Evolutionary conservation across 169 alveolate species (phyloP), one percentile per base, ranked within the genome.

Genomic region (Haemoproteus tartakovskyi): DNA sequence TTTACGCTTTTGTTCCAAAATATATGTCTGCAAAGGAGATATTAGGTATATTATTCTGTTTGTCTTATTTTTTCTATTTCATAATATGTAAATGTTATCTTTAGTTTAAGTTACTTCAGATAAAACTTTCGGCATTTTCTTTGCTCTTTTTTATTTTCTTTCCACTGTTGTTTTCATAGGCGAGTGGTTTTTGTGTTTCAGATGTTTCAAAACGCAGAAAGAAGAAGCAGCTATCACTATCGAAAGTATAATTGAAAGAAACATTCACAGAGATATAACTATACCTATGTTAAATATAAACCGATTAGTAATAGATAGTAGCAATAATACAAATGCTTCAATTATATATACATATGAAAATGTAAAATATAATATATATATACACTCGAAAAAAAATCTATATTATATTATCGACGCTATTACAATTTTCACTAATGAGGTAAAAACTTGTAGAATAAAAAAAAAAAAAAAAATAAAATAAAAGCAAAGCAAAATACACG

Each of bases 361-460:
- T 43, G 84, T 43, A 38, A 74, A 56, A 27, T 74, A 74, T 38
- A 24, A 43, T 30, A 45, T 74, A 40, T 43, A 78, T 24, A 74
- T 74, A 12, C 84, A 74, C 51, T 74, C 84, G 16, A 57, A 74
- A 26, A 14, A 43, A 2, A 14, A 74, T 30, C 78, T 74, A 1
- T 74, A 60, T 5, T 74, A 74, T 38, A 74, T 74, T 26, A 74
- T 74, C 18, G 84, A 74, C 29, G 84, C 84, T 22, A 74, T 74
- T 29, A 74, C 84, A 48, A 56, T 74, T 74, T 74, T 74, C 45
- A 74, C 84, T n/a, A 74, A 74, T 30, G 84, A 56, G 27, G 84
- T 74, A 74, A 6, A 33, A 33, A 6, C 5, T 33, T 6, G 9
- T 6, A 33, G 9, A 33, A 33, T 6, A 33, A 33, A 5, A 33